phyloP scores from a whole-genome alignment of 805 yeast species.

The Candida tammaniensis region DNA sequence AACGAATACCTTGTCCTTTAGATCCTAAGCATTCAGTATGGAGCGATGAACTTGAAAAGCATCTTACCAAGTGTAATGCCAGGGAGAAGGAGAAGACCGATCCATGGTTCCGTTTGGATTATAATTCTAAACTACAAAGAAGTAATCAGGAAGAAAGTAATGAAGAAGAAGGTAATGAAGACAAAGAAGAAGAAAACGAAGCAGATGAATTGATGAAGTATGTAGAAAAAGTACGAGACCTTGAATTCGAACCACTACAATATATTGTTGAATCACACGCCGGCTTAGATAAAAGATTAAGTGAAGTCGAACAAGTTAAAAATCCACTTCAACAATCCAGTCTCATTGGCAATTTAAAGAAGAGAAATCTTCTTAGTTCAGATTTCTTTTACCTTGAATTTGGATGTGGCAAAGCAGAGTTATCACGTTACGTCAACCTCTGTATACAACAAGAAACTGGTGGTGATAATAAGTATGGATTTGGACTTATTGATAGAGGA shows the following conservation, averaged over 20 bases:
- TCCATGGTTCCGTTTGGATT: conserved; percentile 51
- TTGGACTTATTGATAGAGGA: conserved; percentile 71
- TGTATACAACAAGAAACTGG: conserved; percentile 22
- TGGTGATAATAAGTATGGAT: conserved; percentile 28
- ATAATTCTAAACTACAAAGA: conserved; percentile 34
- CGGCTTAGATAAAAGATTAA: conserved; percentile 40
- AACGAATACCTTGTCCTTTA: conserved; percentile 69
- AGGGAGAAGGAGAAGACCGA: conserved; percentile 31
- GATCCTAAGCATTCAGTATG: conserved; percentile 76
- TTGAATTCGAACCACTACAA: conserved; percentile 17
- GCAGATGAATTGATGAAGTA: conserved; percentile 14
- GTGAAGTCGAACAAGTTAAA: conserved; percentile 53
- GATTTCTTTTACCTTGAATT: conserved; percentile 59
- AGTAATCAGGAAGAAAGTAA: no score
- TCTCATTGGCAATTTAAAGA: conserved; percentile 63
- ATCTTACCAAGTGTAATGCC: conserved; percentile 61
- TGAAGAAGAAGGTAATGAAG: conserved; percentile 7
- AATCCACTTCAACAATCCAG: conserved; percentile 85
- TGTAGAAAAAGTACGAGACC: conserved; percentile 14
- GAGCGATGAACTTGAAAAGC: conserved; percentile 53
- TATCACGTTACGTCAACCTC: conserved; percentile 58
- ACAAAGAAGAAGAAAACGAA: not conserved
- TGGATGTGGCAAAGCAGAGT: conserved; percentile 90
- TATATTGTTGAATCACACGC: conserved; percentile 19
- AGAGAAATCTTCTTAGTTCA: conserved; percentile 34